Percentiles rank a stretch among this genome's conserved stretches.
These are phyloP conservation scores for Cetraspora pellucida DNA, from an alignment of 192 early-diverging fungal genomes.

Conservation along the genomic window DNA sequence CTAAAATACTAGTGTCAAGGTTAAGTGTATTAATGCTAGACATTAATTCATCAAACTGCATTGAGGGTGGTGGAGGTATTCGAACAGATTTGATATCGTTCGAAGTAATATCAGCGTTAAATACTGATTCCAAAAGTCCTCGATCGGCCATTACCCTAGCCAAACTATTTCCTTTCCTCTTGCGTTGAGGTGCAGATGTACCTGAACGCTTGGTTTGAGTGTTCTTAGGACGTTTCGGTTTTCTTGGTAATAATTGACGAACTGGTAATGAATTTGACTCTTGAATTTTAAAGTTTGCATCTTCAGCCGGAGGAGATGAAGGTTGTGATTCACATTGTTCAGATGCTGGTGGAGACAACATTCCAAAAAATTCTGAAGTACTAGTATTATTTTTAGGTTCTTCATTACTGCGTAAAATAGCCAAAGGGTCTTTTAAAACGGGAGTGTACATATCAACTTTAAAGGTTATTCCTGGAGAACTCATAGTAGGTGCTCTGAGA, in stretches of 20 bases:
- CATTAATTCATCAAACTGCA: not conserved
- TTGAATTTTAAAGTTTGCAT: not conserved
- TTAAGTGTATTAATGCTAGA: not conserved
- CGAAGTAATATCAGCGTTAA: not conserved
- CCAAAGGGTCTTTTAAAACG: not conserved
- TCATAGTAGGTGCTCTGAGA: not conserved
- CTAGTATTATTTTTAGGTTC: too few species aligned
- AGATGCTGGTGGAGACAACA: too few species aligned
- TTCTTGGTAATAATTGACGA: not conserved
- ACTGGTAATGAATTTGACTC: not conserved
- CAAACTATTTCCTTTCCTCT: conserved; percentile 19
- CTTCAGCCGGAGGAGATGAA: not conserved
- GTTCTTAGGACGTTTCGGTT: not conserved
- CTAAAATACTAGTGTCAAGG: not conserved
- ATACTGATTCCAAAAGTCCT: not conserved
- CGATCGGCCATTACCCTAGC: conserved; percentile 29
- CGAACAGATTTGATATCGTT: not conserved
- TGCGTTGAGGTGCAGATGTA: not conserved
- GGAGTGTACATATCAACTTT: not conserved
- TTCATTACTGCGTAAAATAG: not conserved
- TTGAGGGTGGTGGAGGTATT: conserved; percentile 10
- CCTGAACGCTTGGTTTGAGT: not conserved
- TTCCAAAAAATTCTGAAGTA: not conserved
- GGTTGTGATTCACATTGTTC: not conserved
- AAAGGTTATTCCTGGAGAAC: not conserved